phyloP scores from a whole-genome alignment of 768 basidiomycete species.

The Nevesoporus exiguus region DNA sequence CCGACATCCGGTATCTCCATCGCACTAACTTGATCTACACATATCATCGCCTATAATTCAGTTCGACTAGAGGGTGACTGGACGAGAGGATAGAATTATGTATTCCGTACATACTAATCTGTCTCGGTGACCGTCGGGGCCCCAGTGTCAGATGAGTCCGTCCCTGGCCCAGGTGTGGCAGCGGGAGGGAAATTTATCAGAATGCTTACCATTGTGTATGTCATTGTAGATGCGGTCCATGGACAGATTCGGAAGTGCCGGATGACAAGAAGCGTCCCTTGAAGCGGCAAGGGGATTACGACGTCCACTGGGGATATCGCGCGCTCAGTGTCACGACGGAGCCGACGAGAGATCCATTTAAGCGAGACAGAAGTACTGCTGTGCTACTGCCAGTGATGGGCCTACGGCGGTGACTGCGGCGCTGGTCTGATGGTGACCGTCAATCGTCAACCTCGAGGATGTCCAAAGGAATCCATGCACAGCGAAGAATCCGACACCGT shows the following conservation, averaged over 20 bases:
- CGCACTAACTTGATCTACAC: constrained; percentile 28
- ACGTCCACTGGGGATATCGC: constrained; percentile 3
- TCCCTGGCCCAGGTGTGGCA: constrained; percentile 26
- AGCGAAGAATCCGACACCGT: constrained; percentile 10
- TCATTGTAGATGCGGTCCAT: constrained; percentile 11
- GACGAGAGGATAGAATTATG: constrained; percentile 11
- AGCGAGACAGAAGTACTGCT: constrained; percentile 13
- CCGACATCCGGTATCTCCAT: constrained; percentile 13
- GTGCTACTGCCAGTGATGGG: background rate
- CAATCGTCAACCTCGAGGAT: background rate
- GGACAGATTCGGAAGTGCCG: constrained; percentile 16
- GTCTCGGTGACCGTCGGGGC: constrained; percentile 11
- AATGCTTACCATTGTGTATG: constrained; percentile 23
- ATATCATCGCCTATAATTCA: constrained; percentile 28
- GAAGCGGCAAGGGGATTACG: constrained; percentile 15
- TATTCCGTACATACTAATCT: constrained; percentile 32
- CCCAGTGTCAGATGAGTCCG: constrained; percentile 3
- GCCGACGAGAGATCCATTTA: constrained; percentile 17
- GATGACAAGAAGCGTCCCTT: constrained; percentile 7
- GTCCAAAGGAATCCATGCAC: background rate
- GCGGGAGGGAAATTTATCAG: constrained; percentile 22
- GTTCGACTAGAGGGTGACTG: constrained; percentile 9
- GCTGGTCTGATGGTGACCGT: background rate
- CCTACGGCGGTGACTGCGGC: constrained; percentile 3
- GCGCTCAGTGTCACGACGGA: constrained; percentile 15